These are phyloP conservation scores for Trypanosoma grayi DNA, from an alignment of 208 protist genomes.

Conservation along the genomic window DNA sequence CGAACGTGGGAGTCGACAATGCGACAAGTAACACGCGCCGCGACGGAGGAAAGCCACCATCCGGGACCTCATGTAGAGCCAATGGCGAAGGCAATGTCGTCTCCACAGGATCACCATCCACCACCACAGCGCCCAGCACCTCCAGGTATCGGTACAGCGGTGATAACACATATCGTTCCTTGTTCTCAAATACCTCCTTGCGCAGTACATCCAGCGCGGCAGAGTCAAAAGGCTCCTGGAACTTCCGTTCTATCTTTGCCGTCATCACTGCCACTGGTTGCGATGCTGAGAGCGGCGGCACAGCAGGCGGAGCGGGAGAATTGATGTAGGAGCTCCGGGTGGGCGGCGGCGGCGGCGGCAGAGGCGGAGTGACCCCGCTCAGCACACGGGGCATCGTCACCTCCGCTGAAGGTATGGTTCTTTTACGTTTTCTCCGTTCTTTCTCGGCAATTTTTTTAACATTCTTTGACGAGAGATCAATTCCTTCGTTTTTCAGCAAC, in stretches of 20 bases:
- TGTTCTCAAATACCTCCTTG: conserved; percentile 67
- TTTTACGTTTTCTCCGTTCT: conserved; percentile 28
- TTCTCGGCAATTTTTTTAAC: conserved; percentile 9
- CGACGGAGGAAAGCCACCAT: conserved; percentile 38
- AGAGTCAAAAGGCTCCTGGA: conserved; percentile 36
- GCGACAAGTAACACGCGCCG: conserved; percentile 72
- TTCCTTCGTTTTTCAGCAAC: conserved; percentile 26
- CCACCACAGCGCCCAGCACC: conserved; percentile 67
- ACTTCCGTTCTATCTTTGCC: not conserved
- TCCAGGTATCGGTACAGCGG: conserved; percentile 68
- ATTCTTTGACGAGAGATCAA: conserved; percentile 21
- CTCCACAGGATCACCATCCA: conserved; percentile 46
- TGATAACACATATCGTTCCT: conserved; percentile 49
- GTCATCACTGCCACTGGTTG: not conserved
- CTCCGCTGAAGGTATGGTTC: not conserved
- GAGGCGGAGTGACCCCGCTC: not conserved
- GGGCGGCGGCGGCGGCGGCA: not conserved
- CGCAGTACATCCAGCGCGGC: conserved; percentile 62
- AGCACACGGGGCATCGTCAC: not conserved
- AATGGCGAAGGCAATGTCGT: conserved; percentile 60
- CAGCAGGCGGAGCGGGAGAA: not conserved
- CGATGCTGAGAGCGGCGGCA: not conserved
- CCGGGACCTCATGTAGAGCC: conserved; percentile 34
- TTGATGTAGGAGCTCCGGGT: not conserved
- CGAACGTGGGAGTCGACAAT: conserved; percentile 43